A percentile compares a stretch with the other conserved stretches of the same genome.
These are phyloP conservation scores for Cerrena zonata DNA, from an alignment of 1,284 basidiomycete genomes.

Conservation along the genomic window DNA sequence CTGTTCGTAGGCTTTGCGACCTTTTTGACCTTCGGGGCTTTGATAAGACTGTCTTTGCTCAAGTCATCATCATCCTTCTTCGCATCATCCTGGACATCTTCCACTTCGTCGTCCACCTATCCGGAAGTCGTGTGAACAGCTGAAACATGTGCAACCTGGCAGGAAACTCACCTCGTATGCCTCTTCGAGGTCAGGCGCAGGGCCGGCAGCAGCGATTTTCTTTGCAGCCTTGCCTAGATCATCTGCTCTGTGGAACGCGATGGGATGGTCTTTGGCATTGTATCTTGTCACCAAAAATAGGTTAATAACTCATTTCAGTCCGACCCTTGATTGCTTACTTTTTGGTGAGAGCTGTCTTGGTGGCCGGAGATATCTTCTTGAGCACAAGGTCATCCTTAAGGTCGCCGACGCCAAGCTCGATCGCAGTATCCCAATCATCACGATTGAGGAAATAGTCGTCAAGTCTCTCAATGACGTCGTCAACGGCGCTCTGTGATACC, in stretches of 20 bases:
- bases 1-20: constrained; percentile 19
- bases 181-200: constrained; percentile 84
- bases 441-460: constrained; percentile 90
- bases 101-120: constrained; percentile 39
- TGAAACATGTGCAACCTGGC: background rate
- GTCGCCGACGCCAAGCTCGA: constrained; percentile 86
- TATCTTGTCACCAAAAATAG: no score
- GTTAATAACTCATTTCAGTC: background rate
- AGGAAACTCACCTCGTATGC: constrained; percentile 53
- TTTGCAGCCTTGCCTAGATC: constrained; percentile 74
- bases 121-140: background rate
- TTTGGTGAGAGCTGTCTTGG: constrained; percentile 82
- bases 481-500: constrained; percentile 63
- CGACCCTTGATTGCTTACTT: constrained; percentile 47
- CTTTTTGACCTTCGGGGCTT: constrained; percentile 34
- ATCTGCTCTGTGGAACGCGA: constrained; percentile 83
- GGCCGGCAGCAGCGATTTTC: constrained; percentile 65
- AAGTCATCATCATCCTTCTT: constrained; percentile 32
- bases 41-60: constrained; percentile 49
- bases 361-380: constrained; percentile 79
- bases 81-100: constrained; percentile 34
- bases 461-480: constrained; percentile 81
- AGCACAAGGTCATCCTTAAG: constrained; percentile 68
- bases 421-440: constrained; percentile 93
- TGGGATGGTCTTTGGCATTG: constrained; percentile 81